Conservation (phyloP, 2,329 filamentous ascomycete genomes). For the Cercospora sp. region DNA sequence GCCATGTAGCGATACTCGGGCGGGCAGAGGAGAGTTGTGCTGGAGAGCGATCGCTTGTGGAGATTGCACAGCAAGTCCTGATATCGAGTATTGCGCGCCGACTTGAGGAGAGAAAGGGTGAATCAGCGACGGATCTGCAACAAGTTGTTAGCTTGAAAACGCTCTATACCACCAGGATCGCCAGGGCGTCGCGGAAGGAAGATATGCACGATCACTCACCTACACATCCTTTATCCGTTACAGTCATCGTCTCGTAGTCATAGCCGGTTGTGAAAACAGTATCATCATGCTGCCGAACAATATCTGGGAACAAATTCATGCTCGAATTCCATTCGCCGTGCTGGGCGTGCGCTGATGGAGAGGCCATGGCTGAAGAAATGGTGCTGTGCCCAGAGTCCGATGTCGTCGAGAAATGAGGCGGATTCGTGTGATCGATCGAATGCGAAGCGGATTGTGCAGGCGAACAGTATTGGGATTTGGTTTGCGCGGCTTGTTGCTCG, state of each 20-base stretch:
- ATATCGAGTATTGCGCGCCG: slow-evolving; percentile 46
- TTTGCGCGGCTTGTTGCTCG: slow-evolving; percentile 40
- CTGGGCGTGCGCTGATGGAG: slow-evolving; percentile 61
- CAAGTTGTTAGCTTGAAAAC: slow-evolving; percentile 7
- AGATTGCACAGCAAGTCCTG: slow-evolving; percentile 42
- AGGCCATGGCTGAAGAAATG: slow-evolving; percentile 54
- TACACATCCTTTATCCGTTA: slow-evolving; percentile 51
- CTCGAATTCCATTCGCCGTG: slow-evolving; percentile 57
- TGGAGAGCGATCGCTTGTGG: slow-evolving; percentile 49
- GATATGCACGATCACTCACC: slow-evolving; percentile 46
- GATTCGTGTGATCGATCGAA: slow-evolving; percentile 48
- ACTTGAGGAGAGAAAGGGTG: slow-evolving; percentile 52
- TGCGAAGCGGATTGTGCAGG: slow-evolving; percentile 48
- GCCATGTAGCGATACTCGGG: slow-evolving; percentile 53
- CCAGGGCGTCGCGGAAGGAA: neutral
- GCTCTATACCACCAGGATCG: neutral
- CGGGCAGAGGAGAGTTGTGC: slow-evolving; percentile 62
- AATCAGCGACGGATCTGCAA: slow-evolving; percentile 59
- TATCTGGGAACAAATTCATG: slow-evolving; percentile 59
- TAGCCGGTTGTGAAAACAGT: slow-evolving; percentile 61
- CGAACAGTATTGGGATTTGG: slow-evolving; percentile 47
- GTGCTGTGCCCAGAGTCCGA: slow-evolving; percentile 53
- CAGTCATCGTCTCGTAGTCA: slow-evolving; percentile 52
- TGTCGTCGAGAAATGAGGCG: slow-evolving; percentile 49
- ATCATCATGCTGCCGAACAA: slow-evolving; percentile 60